Evolutionary conservation across 2,329 filamentous ascomycete genomes (phyloP).

Genomic region (Trichoderma sp.): DNA sequence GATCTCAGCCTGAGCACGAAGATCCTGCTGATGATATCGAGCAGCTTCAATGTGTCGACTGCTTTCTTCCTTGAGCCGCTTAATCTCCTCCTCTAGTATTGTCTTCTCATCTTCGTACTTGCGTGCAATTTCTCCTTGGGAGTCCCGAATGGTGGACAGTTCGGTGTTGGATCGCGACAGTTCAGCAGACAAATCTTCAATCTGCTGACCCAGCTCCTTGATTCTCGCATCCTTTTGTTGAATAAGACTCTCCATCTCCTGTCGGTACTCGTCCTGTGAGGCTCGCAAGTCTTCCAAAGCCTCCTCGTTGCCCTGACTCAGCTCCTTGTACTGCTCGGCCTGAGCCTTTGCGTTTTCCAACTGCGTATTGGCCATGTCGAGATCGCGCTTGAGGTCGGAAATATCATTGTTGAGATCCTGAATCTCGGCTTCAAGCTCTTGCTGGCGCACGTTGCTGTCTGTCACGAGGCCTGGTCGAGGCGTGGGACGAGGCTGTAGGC

Average conservation of each 20-base stretch:
- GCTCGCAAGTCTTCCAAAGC: conserved; percentile 75
- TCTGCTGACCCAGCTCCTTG: conserved; percentile 75
- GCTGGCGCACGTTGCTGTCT: conserved; percentile 46
- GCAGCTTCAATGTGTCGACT: conserved; percentile 76
- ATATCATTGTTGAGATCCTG: conserved; percentile 83
- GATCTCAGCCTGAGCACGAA: conserved; percentile 91
- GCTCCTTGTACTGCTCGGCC: conserved; percentile 82
- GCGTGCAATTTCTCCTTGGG: conserved; percentile 70
- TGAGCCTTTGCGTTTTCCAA: conserved; percentile 78
- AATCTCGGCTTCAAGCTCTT: conserved; percentile 57
- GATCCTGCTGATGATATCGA: conserved; percentile 83
- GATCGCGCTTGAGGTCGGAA: conserved; percentile 80
- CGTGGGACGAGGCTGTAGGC: conserved; percentile 77
- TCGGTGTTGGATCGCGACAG: conserved; percentile 79
- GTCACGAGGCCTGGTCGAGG: conserved; percentile 51
- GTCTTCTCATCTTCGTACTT: conserved; percentile 80
- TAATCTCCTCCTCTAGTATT: conserved; percentile 73
- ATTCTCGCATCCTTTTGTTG: conserved; percentile 77
- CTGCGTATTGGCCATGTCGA: conserved; percentile 77
- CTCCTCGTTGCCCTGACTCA: conserved; percentile 85
- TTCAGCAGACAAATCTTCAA: conserved; percentile 81
- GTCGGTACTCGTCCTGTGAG: conserved; percentile 81
- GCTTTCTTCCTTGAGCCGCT: conserved; percentile 78
- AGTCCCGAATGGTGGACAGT: conserved; percentile 73
- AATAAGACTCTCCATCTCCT: conserved; percentile 75